Base-by-base conservation (phyloP, 768 basidiomycete genomes). In the Auricularia auricula-judae region DNA sequence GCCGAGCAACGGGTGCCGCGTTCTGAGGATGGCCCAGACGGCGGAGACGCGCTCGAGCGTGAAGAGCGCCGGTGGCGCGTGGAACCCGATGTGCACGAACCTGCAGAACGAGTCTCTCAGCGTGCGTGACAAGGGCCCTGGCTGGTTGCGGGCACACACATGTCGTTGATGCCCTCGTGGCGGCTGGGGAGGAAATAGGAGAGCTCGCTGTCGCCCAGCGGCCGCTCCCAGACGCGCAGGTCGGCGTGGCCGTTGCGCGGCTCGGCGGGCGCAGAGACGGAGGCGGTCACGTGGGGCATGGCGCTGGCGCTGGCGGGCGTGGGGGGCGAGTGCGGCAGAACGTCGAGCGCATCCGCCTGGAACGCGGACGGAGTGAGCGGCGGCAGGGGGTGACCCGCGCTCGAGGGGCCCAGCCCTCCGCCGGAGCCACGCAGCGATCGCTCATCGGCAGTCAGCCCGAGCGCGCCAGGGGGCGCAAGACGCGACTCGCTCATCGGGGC, bases 131-230 rank as follows among this genome's bases (percentile, higher is more conserved):
- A 8, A 51, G 18, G 47, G 18, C 47, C 47, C 11, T 8, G 5
- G 5, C 47, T 10, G 18, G 47, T 18, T 7, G 21, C 58, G 35
- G 12, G n/a, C 3, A 71, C 84, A 66, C 69, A 91, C 91, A 94
- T 93, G 72, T 94, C 91, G 69, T 94, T 94, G 44, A 93, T 90
- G 3, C 89, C 89, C 62, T 78, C 83, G 56, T 85, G 85, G 16
- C 91, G 79, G 3, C 86, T 85, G 3, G 89, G 91, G 11, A 93
- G 79, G 72, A 82, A 93, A 74, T 92, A 94, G 1, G 88, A 89
- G 10, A 81, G 73, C 74, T 93, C 91, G 29, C 84, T 90, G 65
- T 89, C 85, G 3, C 89, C 89, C 60, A 93, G 76, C 64, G 71
- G 77, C 33, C 88, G 81, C 70, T 87, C 81, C 63, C 72, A 74